These are phyloP conservation scores for Leccinum truebloodii DNA, from an alignment of 768 basidiomycete genomes.

Conservation along the genomic window DNA sequence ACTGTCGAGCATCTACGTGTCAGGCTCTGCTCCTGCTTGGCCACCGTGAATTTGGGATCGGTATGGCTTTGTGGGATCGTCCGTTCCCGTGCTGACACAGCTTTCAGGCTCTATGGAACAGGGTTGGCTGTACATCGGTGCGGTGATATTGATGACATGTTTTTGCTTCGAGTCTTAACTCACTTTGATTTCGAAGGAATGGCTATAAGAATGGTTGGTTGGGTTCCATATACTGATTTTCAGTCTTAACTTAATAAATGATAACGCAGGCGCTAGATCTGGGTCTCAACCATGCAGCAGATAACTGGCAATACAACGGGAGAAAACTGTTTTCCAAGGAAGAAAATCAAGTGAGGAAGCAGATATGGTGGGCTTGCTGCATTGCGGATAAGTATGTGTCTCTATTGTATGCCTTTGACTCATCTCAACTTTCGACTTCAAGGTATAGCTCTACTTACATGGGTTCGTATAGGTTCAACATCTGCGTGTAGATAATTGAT, in stretches of 20 bases:
- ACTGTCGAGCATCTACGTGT: conserved; percentile 71
- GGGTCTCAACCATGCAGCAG: conserved; percentile 77
- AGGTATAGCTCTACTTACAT: conserved; percentile 77
- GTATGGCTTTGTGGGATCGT: conserved; percentile 35
- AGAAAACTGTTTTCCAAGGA: conserved; percentile 59
- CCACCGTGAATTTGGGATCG: conserved; percentile 84
- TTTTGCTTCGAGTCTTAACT: not conserved
- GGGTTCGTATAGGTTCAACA: conserved; percentile 41
- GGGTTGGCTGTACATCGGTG: conserved; percentile 83
- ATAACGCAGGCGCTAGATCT: conserved; percentile 68
- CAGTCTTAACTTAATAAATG: conserved; percentile 5
- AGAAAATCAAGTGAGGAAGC: conserved; percentile 70
- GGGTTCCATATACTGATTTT: conserved; percentile 9
- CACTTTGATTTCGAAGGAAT: conserved; percentile 44
- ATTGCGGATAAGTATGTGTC: conserved; percentile 64
- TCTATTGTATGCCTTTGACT: conserved; percentile 3
- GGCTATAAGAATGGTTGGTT: conserved; percentile 72
- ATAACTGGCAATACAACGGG: conserved; percentile 68
- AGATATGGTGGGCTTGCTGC: conserved; percentile 81
- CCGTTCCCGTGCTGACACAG: conserved; percentile 12
- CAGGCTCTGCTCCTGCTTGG: conserved; percentile 80
- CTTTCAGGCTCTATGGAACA: conserved; percentile 65
- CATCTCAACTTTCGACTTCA: conserved; percentile 9
- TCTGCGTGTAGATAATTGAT: conserved; percentile 3
- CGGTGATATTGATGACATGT: conserved; percentile 7